Evolutionary conservation across 2,329 filamentous ascomycete genomes (phyloP).

Genomic region (Trichoderma sp.): DNA sequence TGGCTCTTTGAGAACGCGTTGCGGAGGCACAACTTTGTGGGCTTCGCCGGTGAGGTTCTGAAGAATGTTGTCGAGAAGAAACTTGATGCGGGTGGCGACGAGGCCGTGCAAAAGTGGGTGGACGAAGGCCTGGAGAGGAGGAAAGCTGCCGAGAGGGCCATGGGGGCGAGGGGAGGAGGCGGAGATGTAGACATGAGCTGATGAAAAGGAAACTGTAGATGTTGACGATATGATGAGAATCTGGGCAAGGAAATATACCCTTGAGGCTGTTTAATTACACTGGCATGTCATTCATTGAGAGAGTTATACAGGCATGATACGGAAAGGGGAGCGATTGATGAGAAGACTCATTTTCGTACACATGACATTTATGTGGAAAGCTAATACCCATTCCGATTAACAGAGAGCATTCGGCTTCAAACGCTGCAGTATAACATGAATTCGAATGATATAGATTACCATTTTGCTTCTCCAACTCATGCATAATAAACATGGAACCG

Average conservation of each 20-base stretch:
- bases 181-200: slow-evolving; percentile 44
- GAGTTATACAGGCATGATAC: background rate
- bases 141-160: slow-evolving; percentile 38
- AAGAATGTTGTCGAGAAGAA: slow-evolving; percentile 80
- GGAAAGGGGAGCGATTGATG: background rate
- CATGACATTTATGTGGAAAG: background rate
- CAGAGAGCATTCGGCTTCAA: background rate
- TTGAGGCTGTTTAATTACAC: background rate
- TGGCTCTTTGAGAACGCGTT: slow-evolving; percentile 97
- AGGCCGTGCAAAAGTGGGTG: slow-evolving; percentile 70
- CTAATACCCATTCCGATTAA: background rate
- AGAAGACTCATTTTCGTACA: background rate
- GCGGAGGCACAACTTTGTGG: slow-evolving; percentile 90
- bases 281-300: background rate
- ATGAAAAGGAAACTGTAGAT: slow-evolving; percentile 15
- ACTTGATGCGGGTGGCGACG: slow-evolving; percentile 61
- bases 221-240: background rate
- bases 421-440: background rate
- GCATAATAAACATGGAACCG: too few relatives aligned
- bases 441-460: too few relatives aligned
- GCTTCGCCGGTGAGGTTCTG: slow-evolving; percentile 85
- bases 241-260: slow-evolving; percentile 6
- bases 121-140: slow-evolving; percentile 62
- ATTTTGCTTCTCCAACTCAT: too few relatives aligned
- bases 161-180: slow-evolving; percentile 34